Conservation (phyloP, 2,329 filamentous ascomycete genomes). For the Fusarium sp. region DNA sequence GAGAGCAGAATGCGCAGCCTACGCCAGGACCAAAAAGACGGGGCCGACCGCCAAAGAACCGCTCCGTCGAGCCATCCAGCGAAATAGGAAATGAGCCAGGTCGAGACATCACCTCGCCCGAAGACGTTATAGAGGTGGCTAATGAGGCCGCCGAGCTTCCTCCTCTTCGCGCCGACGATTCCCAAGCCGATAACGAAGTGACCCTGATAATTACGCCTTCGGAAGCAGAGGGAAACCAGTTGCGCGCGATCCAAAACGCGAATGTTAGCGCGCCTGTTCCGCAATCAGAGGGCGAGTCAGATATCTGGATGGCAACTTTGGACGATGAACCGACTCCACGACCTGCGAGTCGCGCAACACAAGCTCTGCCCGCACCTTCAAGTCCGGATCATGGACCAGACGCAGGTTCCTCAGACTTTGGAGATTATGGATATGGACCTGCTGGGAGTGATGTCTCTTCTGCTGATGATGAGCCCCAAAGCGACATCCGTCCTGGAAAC, state of each 20-base stretch:
- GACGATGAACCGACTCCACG: constrained; percentile 58
- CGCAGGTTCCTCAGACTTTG: constrained; percentile 37
- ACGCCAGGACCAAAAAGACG: constrained; percentile 54
- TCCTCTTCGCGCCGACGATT: constrained; percentile 46
- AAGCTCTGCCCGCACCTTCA: constrained; percentile 25
- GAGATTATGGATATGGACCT: constrained; percentile 51
- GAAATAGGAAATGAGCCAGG: constrained; percentile 43
- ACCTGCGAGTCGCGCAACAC: constrained; percentile 38
- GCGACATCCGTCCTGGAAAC: constrained; percentile 38
- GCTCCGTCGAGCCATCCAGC: constrained; percentile 47
- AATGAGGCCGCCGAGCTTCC: constrained; percentile 39
- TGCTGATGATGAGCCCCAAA: constrained; percentile 51
- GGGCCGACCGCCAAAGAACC: constrained; percentile 52
- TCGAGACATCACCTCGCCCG: constrained; percentile 36
- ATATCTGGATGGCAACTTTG: constrained; percentile 64
- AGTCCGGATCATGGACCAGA: constrained; percentile 34
- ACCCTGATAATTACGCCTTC: constrained; percentile 47
- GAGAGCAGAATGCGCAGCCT: constrained; percentile 45
- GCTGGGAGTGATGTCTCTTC: constrained; percentile 56
- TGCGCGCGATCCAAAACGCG: constrained; percentile 22
- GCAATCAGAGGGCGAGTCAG: constrained; percentile 55
- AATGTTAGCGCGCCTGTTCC: constrained; percentile 42
- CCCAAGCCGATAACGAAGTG: constrained; percentile 50
- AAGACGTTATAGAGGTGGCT: constrained; percentile 47
- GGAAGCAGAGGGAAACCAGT: constrained; percentile 33